A percentile compares a stretch with the other conserved stretches of the same genome.
phyloP scores from a whole-genome alignment of 176 grass and related monocot species.

The Chrysopogon serrulatus region DNA sequence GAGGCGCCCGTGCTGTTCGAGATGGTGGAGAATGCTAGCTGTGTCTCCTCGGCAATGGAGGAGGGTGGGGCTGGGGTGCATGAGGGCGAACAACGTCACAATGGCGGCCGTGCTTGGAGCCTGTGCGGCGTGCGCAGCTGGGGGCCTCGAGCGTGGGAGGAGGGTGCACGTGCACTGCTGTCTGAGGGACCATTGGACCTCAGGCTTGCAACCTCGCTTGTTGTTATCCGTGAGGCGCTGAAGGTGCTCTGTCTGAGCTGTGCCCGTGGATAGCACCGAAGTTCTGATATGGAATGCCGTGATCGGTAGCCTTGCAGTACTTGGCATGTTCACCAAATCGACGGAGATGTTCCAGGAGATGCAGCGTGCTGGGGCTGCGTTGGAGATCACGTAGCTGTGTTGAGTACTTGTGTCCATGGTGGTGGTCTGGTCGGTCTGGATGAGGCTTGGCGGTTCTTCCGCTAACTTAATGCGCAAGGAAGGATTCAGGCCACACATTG shows the following conservation, averaged over 20 bases:
- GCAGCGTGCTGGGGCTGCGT: slow-evolving; percentile 19
- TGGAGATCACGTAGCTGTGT: slow-evolving; percentile 64
- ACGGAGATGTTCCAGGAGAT: slow-evolving; percentile 51
- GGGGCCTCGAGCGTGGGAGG: slow-evolving; percentile 43
- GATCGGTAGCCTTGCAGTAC: slow-evolving; percentile 49
- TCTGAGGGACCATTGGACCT: slow-evolving; percentile 29
- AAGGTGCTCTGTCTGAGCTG: slow-evolving; percentile 34
- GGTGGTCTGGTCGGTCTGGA: slow-evolving; percentile 61
- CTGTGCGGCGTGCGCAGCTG: slow-evolving; percentile 45
- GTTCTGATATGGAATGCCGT: slow-evolving; percentile 61
- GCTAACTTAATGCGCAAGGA: slow-evolving; percentile 37
- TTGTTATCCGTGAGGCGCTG: slow-evolving; percentile 47
- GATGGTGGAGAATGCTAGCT: slow-evolving; percentile 41
- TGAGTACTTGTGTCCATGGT: slow-evolving; percentile 54
- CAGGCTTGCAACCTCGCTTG: slow-evolving; percentile 40
- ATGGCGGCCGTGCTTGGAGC: slow-evolving; percentile 57
- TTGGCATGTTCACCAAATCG: slow-evolving; percentile 39
- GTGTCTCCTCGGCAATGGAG: not conserved
- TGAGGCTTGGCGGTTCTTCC: slow-evolving; percentile 51
- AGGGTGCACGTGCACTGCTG: slow-evolving; percentile 37
- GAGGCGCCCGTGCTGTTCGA: slow-evolving; percentile 37
- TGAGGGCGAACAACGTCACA: slow-evolving; percentile 46
- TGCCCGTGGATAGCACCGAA: slow-evolving; percentile 30
- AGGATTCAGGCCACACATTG: slow-evolving; percentile 42
- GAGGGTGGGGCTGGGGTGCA: too few species aligned